Conservation (phyloP, 1,284 basidiomycete species). For the Laetiporus sulphureus region DNA sequence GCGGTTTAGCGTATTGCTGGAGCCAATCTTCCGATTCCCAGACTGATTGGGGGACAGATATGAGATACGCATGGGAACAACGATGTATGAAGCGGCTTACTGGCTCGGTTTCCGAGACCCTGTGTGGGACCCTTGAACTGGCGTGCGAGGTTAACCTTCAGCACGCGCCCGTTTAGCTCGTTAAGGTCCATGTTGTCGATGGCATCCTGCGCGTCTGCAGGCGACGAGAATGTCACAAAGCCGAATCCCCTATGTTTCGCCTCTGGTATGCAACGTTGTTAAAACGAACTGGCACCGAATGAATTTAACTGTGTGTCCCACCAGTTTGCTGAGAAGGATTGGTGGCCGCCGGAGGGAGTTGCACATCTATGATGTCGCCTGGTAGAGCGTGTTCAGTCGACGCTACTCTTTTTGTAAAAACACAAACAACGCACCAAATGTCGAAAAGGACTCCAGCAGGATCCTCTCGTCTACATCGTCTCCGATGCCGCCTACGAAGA, state of each 20-base stretch:
- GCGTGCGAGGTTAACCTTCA: slow-evolving; percentile 74
- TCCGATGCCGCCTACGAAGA: slow-evolving; percentile 71
- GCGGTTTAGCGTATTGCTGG: slow-evolving; percentile 62
- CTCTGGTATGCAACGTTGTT: slow-evolving; percentile 38
- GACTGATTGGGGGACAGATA: slow-evolving; percentile 38
- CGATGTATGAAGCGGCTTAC: slow-evolving; percentile 28
- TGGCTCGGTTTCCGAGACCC: slow-evolving; percentile 63
- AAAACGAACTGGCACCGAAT: no score
- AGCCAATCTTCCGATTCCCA: slow-evolving; percentile 88
- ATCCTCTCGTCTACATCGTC: slow-evolving; percentile 69
- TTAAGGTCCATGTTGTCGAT: slow-evolving; percentile 89
- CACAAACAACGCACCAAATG: slow-evolving; percentile 55
- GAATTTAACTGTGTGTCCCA: no score
- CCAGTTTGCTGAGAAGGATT: slow-evolving; percentile 51
- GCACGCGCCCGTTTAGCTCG: slow-evolving; percentile 63
- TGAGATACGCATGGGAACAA: slow-evolving; percentile 8
- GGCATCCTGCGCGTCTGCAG: slow-evolving; percentile 78
- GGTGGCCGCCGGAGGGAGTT: slow-evolving; percentile 62
- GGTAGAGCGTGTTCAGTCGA: no score
- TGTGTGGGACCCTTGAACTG: slow-evolving; percentile 63
- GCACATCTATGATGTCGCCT: slow-evolving; percentile 81
- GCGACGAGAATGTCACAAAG: slow-evolving; percentile 69
- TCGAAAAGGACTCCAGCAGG: slow-evolving; percentile 64
- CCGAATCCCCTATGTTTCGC: slow-evolving; percentile 77
- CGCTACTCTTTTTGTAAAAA: slow-evolving; percentile 1